Evolutionary conservation across 495 filamentous ascomycete species (phyloP), one percentile per base, ranked within the genome.

Genomic region (Neurospora discreta): DNA sequence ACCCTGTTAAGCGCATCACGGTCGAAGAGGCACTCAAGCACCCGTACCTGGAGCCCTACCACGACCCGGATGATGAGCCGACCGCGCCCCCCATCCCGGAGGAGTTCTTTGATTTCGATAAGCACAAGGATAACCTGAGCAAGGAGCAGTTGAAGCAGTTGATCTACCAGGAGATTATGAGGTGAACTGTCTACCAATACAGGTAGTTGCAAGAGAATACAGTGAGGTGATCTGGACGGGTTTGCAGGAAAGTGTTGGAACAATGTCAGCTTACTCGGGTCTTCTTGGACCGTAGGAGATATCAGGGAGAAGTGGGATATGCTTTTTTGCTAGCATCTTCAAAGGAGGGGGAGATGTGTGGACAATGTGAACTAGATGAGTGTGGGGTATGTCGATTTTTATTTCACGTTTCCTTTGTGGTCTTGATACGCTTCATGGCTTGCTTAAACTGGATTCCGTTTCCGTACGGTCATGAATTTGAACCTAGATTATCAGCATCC

Each of bases 51-150:
- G 96, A 98, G 82, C 95, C 96, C 3, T 99, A 99, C 82, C 96
- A 99, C 81, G 96, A 99, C 80, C 96, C 96, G 18, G 96, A 98
- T 75, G 96, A 99, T 81, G 96, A 99, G 88, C 96, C 96, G 46
- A 97, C 93, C 18, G 96, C 96, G 13, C 90, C 92, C 15, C 93
- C 96, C 18, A 99, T 99, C 75, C 96, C 96, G 0, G 94, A 98
- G 77, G 94, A 96, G 78, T 99, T 99, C 87, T 99, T 99, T 81
- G 95, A 98, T 82, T 99, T 99, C 80, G 96, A 99, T 84, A 97
- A 97, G 87, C 95, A 97, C 85, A 99, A 99, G 90, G 96, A 99
- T 81, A 93, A 90, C 73, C 85, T 99, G 74, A 97, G 91, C 86
- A 99, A 99, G 85, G 96, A 99, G 82, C 92, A 99, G 83, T 81